Evolutionary conservation across 1,139 yeast genomes (phyloP), one percentile per base, ranked within the genome.

Genomic region (Yamadazyma aaseri): DNA sequence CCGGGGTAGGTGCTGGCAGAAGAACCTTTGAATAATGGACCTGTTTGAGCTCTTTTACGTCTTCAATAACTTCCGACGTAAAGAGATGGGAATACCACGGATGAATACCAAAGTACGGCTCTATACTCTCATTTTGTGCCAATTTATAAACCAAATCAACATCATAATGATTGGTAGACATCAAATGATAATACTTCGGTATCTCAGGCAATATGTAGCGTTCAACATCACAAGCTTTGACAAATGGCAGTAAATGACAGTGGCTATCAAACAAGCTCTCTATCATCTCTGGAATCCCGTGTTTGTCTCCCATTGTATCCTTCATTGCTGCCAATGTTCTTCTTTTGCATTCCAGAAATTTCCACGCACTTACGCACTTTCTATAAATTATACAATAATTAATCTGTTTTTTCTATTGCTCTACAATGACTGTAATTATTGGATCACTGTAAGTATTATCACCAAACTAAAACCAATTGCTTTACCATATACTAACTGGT

Each of bases 11-110:
- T 2, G 50, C 46, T n/a, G 81, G 77, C 5, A 40, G 36, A 31
- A 83, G 55, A 0, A 86, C 76, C 0, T 43, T 18, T 2, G 41
- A 33, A 51, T 89, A 92, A 56, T 89, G 97, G 4, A 46, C 56
- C 11, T 31, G 14, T 43, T 73, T 73, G 29, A 52, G 35, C 3
- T 46, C 51, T 49, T 67, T 35, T 16, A 41, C 39, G 7, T 35
- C 45, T 2, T 31, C 36, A 7, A 27, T 17, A 8, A 20, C 33
- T 3, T 33, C 34, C 5, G 30, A 38, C 7, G 75, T 63, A 42
- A 79, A 81, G 20, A 81, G 48, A 56, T 90, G 95, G 2, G 79
- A 60, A 50, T 76, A 87, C 97, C 97, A 90, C 0, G 97, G 97
- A 55, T 92, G 97, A 4, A 86, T 66, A 0, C 97, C 98, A 53